A percentile compares a stretch with the other conserved stretches of the same genome.
Evolutionary conservation across 2,329 filamentous ascomycete genomes (phyloP).

Genomic region (Exophiala mesophila): DNA sequence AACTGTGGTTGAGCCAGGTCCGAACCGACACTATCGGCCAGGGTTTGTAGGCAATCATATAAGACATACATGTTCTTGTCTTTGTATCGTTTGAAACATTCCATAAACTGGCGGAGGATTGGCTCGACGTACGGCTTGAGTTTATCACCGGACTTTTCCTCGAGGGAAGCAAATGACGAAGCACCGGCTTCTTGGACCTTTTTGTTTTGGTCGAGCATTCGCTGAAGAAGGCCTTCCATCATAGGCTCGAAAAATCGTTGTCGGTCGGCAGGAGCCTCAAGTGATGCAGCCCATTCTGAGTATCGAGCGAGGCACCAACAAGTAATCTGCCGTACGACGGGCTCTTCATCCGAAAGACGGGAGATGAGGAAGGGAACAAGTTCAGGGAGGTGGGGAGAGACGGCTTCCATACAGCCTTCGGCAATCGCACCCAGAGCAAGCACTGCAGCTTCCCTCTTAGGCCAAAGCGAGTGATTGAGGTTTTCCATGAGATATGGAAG

Average conservation of each 20-base stretch:
- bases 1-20: constrained; percentile 75
- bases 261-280: constrained; percentile 62
- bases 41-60: constrained; percentile 95
- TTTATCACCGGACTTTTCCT: constrained; percentile 81
- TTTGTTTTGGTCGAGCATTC: constrained; percentile 97
- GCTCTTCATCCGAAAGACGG: constrained; percentile 76
- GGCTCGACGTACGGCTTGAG: constrained; percentile 81
- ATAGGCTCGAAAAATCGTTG: constrained; percentile 84
- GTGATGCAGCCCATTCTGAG: constrained; percentile 80
- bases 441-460: constrained; percentile 86
- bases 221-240: constrained; percentile 90
- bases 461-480: constrained; percentile 83
- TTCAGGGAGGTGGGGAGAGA: constrained; percentile 84
- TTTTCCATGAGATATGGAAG: constrained; percentile 89
- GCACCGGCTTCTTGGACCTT: constrained; percentile 95
- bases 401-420: constrained; percentile 85
- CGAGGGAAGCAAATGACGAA: constrained; percentile 90
- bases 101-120: constrained; percentile 87
- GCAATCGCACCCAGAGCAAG: constrained; percentile 91
- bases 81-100: constrained; percentile 93
- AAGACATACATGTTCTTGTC: constrained; percentile 98
- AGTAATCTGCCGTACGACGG: constrained; percentile 91
- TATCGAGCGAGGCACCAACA: constrained; percentile 97
- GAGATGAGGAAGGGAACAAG: constrained; percentile 86
- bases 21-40: constrained; percentile 84